These are phyloP conservation scores for Triglochin maritima DNA, from an alignment of 106 monocot species.

Conservation along the genomic window DNA sequence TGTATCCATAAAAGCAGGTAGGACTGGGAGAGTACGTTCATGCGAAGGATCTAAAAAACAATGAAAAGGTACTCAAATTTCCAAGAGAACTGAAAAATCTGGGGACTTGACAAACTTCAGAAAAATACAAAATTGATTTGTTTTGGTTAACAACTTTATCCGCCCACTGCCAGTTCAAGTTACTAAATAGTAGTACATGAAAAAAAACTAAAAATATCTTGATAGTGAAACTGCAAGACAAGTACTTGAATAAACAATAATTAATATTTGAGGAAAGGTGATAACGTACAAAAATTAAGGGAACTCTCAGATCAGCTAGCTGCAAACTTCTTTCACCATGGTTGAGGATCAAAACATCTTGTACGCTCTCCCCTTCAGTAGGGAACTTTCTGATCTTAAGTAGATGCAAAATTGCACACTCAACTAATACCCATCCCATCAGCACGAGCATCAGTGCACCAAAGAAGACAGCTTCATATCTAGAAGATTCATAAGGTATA, in stretches of 20 bases:
- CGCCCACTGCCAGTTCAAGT: too few species aligned
- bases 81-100: too few species aligned
- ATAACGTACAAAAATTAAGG: constrained; percentile 78
- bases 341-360: constrained; percentile 11
- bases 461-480: constrained; percentile 92
- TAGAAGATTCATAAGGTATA: constrained; percentile 14
- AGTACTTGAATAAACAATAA: not conserved
- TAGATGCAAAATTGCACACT: constrained; percentile 37
- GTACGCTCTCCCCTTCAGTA: constrained; percentile 14
- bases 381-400: constrained; percentile 16
- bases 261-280: not conserved
- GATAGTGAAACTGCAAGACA: too few species aligned
- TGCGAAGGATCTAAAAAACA: too few species aligned
- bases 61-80: too few species aligned
- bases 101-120: too few species aligned
- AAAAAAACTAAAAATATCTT: too few species aligned
- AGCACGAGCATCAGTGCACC: constrained; percentile 73
- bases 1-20: too few species aligned
- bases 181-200: too few species aligned
- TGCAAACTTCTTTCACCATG: constrained; percentile 51
- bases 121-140: too few species aligned
- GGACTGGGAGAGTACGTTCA: too few species aligned
- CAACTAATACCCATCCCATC: constrained; percentile 79
- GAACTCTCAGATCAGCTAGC: constrained; percentile 65
- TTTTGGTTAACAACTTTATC: too few species aligned